These are phyloP conservation scores for Aspergillus pseudoviridinutans DNA, from an alignment of 2,329 filamentous ascomycete species.

Conservation along the genomic window DNA sequence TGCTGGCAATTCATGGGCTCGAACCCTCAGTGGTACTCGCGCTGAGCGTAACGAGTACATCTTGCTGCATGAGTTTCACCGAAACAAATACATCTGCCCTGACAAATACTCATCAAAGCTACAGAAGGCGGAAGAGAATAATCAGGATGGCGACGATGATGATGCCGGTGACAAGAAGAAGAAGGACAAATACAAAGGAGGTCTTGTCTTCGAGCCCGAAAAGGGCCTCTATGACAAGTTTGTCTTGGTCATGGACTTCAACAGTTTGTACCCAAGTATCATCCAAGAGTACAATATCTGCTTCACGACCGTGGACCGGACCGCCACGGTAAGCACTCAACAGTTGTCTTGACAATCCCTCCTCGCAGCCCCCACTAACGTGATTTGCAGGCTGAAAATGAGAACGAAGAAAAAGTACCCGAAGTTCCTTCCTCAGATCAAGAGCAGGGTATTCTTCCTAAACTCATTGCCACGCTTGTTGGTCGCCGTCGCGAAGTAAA, in stretches of 20 bases:
- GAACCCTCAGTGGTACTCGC: slow-evolving; percentile 90
- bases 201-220: slow-evolving; percentile 96
- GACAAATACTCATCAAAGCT: slow-evolving; percentile 86
- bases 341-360: neutral
- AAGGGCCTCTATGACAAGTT: slow-evolving; percentile 98
- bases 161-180: slow-evolving; percentile 74
- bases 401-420: slow-evolving; percentile 83
- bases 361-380: slow-evolving; percentile 8
- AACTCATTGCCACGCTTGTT: slow-evolving; percentile 87
- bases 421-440: slow-evolving; percentile 72
- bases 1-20: slow-evolving; percentile 96
- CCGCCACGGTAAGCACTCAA: slow-evolving; percentile 56
- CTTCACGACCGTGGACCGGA: slow-evolving; percentile 91
- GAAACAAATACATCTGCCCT: slow-evolving; percentile 96
- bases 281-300: slow-evolving; percentile 99
- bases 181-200: slow-evolving; percentile 99
- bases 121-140: slow-evolving; percentile 67
- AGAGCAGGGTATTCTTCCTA: slow-evolving; percentile 79
- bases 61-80: slow-evolving; percentile 92
- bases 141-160: slow-evolving; percentile 61
- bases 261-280: slow-evolving; percentile 96
- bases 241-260: slow-evolving; percentile 99
- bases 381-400: slow-evolving; percentile 46
- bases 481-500: slow-evolving; percentile 88
- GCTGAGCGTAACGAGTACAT: slow-evolving; percentile 99